These are phyloP conservation scores for Juglanconis oblonga DNA, from an alignment of 2,329 filamentous ascomycete species.

Conservation along the genomic window DNA sequence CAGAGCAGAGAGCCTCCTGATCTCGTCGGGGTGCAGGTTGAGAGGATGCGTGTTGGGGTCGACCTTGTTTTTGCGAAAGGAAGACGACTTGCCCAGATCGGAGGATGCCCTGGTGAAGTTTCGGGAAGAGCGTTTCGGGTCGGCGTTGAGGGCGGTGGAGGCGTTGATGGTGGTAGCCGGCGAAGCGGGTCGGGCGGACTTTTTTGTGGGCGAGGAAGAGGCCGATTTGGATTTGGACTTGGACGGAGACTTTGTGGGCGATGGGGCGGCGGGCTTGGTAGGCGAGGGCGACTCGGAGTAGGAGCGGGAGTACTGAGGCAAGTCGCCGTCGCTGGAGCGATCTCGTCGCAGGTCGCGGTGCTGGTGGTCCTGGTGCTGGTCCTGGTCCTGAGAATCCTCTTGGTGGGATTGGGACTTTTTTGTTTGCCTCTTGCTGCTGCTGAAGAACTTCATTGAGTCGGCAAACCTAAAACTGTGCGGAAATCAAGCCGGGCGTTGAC, in stretches of 20 bases:
- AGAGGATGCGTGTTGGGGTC: constrained; percentile 79
- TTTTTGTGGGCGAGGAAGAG: constrained; percentile 36
- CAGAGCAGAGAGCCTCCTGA: constrained; percentile 70
- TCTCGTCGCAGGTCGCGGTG: constrained; percentile 34
- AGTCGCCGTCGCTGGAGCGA: constrained; percentile 32
- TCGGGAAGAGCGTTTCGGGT: constrained; percentile 35
- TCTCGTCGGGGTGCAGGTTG: constrained; percentile 86
- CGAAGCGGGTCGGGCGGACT: constrained; percentile 31
- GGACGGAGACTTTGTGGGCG: constrained; percentile 30
- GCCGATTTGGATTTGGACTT: constrained; percentile 23
- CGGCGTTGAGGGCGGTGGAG: constrained; percentile 26
- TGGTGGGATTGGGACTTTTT: constrained; percentile 27
- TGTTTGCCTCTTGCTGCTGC: constrained; percentile 43
- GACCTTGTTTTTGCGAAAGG: constrained; percentile 50
- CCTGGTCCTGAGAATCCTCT: constrained; percentile 24
- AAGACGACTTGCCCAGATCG: constrained; percentile 42
- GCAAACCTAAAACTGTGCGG: background rate
- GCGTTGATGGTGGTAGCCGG: constrained; percentile 29
- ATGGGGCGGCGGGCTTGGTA: constrained; percentile 23
- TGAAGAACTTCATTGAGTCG: constrained; percentile 51
- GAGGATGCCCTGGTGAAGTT: constrained; percentile 47
- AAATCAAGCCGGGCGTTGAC: background rate
- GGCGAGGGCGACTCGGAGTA: constrained; percentile 32
- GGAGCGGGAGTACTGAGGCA: constrained; percentile 22
- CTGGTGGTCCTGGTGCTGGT: constrained; percentile 25